phyloP scores from a whole-genome alignment of 768 basidiomycete species.

The Filobasidium floriforme region DNA sequence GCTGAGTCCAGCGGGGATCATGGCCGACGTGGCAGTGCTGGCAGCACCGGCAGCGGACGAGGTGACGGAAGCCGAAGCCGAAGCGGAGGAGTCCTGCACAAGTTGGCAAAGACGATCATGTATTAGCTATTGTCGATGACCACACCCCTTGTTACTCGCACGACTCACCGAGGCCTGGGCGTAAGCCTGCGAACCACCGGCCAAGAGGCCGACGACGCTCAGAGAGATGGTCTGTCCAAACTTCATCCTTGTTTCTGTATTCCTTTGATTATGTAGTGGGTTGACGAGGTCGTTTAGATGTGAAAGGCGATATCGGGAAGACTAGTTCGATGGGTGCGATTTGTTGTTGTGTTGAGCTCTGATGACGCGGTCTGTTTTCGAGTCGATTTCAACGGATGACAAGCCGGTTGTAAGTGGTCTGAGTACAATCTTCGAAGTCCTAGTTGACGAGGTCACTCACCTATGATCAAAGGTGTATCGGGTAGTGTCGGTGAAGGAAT shows the following conservation, averaged over 20 bases:
- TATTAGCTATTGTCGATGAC: not conserved
- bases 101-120: not conserved
- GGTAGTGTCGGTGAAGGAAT: no score
- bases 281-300: not conserved
- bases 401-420: no score
- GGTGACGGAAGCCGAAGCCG: slow-evolving; percentile 13
- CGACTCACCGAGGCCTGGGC: slow-evolving; percentile 1
- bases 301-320: not conserved
- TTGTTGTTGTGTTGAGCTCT: not conserved
- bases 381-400: not conserved
- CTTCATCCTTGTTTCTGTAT: not conserved
- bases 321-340: not conserved
- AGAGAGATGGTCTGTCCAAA: not conserved
- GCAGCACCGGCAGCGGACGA: slow-evolving; percentile 34
- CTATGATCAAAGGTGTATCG: no score
- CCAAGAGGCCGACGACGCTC: slow-evolving; percentile 6
- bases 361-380: not conserved
- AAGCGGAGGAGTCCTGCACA: no score
- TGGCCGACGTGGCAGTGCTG: slow-evolving; percentile 42
- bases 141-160: not conserved
- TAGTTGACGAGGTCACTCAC: no score
- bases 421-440: no score
- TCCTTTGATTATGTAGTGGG: not conserved
- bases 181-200: not conserved
- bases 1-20: slow-evolving; percentile 65